Percentiles rank a stretch among this genome's conserved stretches.
These are phyloP conservation scores for Phytophthora tentaculata DNA, from an alignment of 352 stramenopile genomes.

Conservation along the genomic window DNA sequence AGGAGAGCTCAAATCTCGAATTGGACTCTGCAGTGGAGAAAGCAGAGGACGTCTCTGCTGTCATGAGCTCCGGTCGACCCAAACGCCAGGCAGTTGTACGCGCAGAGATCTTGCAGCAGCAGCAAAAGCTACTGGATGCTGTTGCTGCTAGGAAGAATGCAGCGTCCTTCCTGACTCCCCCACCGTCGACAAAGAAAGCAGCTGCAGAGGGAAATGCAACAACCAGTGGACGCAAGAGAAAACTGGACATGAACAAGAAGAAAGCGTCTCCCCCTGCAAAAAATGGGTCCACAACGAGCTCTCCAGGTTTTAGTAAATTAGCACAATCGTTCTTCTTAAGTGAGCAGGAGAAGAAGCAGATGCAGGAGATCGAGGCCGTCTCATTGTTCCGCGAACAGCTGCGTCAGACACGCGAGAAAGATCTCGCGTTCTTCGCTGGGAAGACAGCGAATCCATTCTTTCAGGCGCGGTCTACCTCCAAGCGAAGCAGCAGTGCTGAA, in stretches of 20 bases:
- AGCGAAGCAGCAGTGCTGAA: slow-evolving; percentile 32
- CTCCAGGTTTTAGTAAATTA: slow-evolving; percentile 26
- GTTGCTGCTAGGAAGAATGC: slow-evolving; percentile 35
- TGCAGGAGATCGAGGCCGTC: slow-evolving; percentile 76
- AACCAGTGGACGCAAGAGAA: slow-evolving; percentile 52
- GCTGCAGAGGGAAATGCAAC: slow-evolving; percentile 12
- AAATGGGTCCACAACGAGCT: slow-evolving; percentile 14
- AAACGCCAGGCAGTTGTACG: slow-evolving; percentile 64
- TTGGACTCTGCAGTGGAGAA: slow-evolving; percentile 14
- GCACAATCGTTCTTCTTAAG: slow-evolving; percentile 72
- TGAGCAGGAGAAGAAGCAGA: slow-evolving; percentile 67
- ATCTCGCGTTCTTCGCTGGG: slow-evolving; percentile 73
- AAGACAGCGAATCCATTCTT: slow-evolving; percentile 76
- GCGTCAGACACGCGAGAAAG: slow-evolving; percentile 67
- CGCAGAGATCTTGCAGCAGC: slow-evolving; percentile 48
- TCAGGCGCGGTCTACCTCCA: slow-evolving; percentile 35
- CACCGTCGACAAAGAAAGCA: slow-evolving; percentile 33
- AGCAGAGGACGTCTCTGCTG: background rate
- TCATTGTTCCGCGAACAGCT: slow-evolving; percentile 69
- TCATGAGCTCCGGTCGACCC: slow-evolving; percentile 48
- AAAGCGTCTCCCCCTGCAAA: slow-evolving; percentile 44
- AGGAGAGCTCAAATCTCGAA: slow-evolving; percentile 16
- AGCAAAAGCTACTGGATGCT: slow-evolving; percentile 44
- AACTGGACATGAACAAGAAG: slow-evolving; percentile 70
- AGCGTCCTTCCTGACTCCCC: slow-evolving; percentile 40